These are phyloP conservation scores for Sclerotinia sclerotiorum DNA, from an alignment of 2,329 filamentous ascomycete genomes.

Conservation along the genomic window DNA sequence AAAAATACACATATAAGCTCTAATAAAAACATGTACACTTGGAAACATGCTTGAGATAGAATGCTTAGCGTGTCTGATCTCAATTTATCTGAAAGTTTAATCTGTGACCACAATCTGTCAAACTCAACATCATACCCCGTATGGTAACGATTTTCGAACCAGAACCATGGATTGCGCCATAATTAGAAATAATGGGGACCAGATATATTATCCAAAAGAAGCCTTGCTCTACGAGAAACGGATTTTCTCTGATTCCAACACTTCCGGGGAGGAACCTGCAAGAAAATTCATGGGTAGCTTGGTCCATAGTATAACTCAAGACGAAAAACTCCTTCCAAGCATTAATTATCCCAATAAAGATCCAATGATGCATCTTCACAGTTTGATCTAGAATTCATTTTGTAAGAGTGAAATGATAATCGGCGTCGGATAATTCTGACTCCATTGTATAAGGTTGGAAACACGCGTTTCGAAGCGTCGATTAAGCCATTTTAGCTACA, in stretches of 20 bases:
- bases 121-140: neutral
- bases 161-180: neutral
- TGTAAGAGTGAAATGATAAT: neutral
- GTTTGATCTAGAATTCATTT: neutral
- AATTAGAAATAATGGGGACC: neutral
- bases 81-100: constrained; percentile 18
- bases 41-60: constrained; percentile 24
- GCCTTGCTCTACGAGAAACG: neutral
- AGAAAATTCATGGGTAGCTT: neutral
- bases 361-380: neutral
- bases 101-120: neutral
- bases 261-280: neutral
- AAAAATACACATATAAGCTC: neutral
- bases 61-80: constrained; percentile 36
- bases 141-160: neutral
- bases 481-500: constrained; percentile 35
- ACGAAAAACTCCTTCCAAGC: constrained; percentile 3
- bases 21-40: neutral
- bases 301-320: neutral
- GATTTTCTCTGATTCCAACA: neutral
- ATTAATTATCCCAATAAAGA: neutral
- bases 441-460: neutral
- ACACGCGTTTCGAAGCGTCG: constrained; percentile 24
- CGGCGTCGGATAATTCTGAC: constrained; percentile 15
- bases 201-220: neutral